Evolutionary conservation across 2,329 filamentous ascomycete species (phyloP).

Genomic region (Fusarium sambucinum): DNA sequence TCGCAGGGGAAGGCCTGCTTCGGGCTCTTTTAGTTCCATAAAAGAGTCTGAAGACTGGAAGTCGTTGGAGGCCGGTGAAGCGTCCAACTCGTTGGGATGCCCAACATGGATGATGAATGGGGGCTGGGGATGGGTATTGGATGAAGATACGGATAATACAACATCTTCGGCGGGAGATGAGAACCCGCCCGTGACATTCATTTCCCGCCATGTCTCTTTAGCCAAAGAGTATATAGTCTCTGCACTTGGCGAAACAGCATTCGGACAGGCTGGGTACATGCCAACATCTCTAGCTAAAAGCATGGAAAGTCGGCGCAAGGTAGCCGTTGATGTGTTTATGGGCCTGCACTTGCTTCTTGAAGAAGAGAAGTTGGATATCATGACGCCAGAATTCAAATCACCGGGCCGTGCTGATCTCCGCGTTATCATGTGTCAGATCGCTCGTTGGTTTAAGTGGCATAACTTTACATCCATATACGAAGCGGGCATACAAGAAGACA

Average conservation of each 20-base stretch:
- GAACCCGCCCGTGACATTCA: constrained; percentile 54
- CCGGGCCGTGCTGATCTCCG: constrained; percentile 67
- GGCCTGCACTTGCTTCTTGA: constrained; percentile 89
- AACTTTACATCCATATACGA: constrained; percentile 63
- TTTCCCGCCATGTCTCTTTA: constrained; percentile 66
- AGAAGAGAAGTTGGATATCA: constrained; percentile 84
- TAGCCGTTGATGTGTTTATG: constrained; percentile 76
- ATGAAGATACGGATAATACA: constrained; percentile 60
- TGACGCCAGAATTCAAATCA: constrained; percentile 59
- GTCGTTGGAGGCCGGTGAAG: constrained; percentile 60
- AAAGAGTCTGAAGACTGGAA: constrained; percentile 61
- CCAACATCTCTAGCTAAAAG: constrained; percentile 69
- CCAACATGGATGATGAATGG: constrained; percentile 70
- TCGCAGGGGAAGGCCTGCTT: constrained; percentile 51
- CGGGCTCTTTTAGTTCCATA: constrained; percentile 54
- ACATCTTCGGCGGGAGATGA: constrained; percentile 46
- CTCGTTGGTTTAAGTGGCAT: constrained; percentile 82
- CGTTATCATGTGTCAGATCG: constrained; percentile 83
- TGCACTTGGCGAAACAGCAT: constrained; percentile 65
- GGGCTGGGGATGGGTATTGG: constrained; percentile 79
- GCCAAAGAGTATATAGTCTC: constrained; percentile 75
- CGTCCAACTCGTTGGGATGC: constrained; percentile 61
- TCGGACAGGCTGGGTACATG: constrained; percentile 70
- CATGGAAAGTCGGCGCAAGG: constrained; percentile 68
- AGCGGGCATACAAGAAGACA: constrained; percentile 64